Percentiles rank a stretch among this genome's conserved stretches.
Evolutionary conservation across 2,329 filamentous ascomycete genomes (phyloP).

Genomic region (Aureobasidium mangrovei): DNA sequence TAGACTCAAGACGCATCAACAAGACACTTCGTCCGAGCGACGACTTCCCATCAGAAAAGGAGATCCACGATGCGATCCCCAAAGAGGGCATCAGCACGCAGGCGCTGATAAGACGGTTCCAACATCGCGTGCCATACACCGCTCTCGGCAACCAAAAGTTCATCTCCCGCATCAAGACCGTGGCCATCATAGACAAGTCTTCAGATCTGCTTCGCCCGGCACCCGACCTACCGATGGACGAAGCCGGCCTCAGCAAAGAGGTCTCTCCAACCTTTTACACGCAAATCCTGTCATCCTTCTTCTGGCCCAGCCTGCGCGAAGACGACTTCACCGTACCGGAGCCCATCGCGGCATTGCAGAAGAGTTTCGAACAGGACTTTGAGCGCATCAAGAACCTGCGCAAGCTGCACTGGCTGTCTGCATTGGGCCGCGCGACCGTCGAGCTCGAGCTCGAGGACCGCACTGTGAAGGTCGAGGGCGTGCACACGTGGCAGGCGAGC

Average conservation of each 20-base stretch:
- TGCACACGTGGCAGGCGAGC: constrained; percentile 76
- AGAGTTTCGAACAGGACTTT: constrained; percentile 65
- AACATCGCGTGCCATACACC: not conserved
- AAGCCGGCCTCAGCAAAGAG: not conserved
- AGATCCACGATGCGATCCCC: constrained; percentile 28
- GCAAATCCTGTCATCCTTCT: constrained; percentile 83
- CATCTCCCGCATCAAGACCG: constrained; percentile 9
- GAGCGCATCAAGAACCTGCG: constrained; percentile 71
- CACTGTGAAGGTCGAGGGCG: constrained; percentile 57
- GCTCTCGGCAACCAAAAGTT: not conserved
- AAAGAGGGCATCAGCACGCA: constrained; percentile 29
- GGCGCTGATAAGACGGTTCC: constrained; percentile 18
- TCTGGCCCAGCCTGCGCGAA: constrained; percentile 77
- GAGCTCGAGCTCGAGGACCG: constrained; percentile 79
- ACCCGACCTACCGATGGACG: constrained; percentile 67
- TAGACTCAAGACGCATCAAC: constrained; percentile 64
- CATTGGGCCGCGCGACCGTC: constrained; percentile 69
- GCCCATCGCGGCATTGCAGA: constrained; percentile 52
- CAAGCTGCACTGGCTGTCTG: constrained; percentile 81
- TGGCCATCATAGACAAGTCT: not conserved
- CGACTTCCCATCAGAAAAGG: constrained; percentile 23
- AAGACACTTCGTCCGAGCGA: constrained; percentile 24
- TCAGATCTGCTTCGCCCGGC: constrained; percentile 15
- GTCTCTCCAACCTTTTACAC: constrained; percentile 51
- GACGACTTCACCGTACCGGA: constrained; percentile 58